phyloP scores from a whole-genome alignment of 192 early-diverging fungal genomes.

The Coemansia sp. region DNA sequence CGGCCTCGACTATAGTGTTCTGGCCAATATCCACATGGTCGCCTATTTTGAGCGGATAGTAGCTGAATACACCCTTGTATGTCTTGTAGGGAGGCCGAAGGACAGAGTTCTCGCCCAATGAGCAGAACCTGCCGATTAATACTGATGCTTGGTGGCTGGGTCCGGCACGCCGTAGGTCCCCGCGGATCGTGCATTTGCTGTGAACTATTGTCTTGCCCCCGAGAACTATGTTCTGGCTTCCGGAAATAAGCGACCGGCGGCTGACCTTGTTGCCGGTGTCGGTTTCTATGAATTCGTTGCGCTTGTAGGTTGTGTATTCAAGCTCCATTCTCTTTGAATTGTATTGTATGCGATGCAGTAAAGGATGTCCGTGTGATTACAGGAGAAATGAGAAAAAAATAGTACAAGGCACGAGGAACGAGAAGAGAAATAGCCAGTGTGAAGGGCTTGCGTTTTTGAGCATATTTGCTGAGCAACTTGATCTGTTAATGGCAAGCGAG shows the following conservation, averaged over 20 bases:
- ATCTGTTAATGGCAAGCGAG: not conserved
- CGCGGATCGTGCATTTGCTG: slow-evolving; percentile 86
- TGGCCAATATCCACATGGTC: slow-evolving; percentile 89
- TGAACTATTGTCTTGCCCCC: slow-evolving; percentile 97
- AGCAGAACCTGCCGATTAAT: slow-evolving; percentile 88
- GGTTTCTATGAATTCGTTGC: slow-evolving; percentile 94
- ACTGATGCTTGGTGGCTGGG: slow-evolving; percentile 85
- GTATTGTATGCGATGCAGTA: not conserved
- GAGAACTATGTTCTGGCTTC: slow-evolving; percentile 93
- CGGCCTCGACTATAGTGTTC: slow-evolving; percentile 86
- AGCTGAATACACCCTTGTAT: slow-evolving; percentile 87
- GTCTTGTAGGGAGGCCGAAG: slow-evolving; percentile 94
- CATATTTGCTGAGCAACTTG: not conserved
- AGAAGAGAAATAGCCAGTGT: not conserved
- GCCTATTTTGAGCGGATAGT: slow-evolving; percentile 98
- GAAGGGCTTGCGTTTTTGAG: no score
- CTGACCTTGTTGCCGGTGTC: slow-evolving; percentile 97
- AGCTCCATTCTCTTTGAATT: not conserved
- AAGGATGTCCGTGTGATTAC: not conserved
- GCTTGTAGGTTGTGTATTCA: slow-evolving; percentile 68
- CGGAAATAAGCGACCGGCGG: slow-evolving; percentile 89
- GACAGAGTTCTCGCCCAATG: slow-evolving; percentile 71
- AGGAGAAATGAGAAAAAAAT: not conserved
- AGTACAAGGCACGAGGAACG: not conserved
- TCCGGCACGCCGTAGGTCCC: slow-evolving; percentile 89